A percentile compares a stretch with the other conserved stretches of the same genome.
Evolutionary conservation across 2,329 filamentous ascomycete species (phyloP).

Genomic region (Aspergillus glaucus): DNA sequence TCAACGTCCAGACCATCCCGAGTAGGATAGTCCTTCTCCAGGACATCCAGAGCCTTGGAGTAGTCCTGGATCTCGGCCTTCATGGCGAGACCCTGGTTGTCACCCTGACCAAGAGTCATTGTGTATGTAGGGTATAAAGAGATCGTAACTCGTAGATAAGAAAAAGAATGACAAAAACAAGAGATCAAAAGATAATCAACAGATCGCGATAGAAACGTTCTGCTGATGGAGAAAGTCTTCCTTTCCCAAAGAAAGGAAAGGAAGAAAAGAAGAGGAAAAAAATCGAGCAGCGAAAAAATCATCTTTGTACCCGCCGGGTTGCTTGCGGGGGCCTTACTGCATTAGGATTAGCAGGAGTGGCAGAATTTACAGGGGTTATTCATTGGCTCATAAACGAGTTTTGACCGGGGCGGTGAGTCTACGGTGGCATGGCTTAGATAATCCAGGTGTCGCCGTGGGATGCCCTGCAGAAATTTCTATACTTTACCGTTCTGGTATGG

Average conservation of each 20-base stretch:
- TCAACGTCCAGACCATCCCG: constrained; percentile 82
- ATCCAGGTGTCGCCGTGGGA: too few relatives aligned
- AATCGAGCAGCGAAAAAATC: constrained; percentile 22
- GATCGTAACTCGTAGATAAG: constrained; percentile 17
- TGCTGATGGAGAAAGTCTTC: constrained; percentile 56
- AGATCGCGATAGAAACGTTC: constrained; percentile 39
- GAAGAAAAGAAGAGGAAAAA: constrained; percentile 36
- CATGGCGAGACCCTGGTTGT: constrained; percentile 45
- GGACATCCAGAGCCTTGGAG: constrained; percentile 68
- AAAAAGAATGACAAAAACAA: constrained; percentile 8
- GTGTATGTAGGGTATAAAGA: constrained; percentile 37
- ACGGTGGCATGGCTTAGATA: constrained; percentile 6
- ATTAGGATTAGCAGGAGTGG: constrained; percentile 16
- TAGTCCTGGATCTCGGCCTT: constrained; percentile 61
- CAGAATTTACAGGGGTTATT: neutral
- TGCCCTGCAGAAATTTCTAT: too few relatives aligned
- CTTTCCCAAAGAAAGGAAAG: constrained; percentile 52
- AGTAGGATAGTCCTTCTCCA: constrained; percentile 69
- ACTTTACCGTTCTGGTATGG: too few relatives aligned
- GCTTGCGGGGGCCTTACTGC: constrained; percentile 9
- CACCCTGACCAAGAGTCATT: constrained; percentile 69
- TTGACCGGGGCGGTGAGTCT: constrained; percentile 16
- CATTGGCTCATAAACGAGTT: constrained; percentile 29
- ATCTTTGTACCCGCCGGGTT: constrained; percentile 22
- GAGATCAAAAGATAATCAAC: constrained; percentile 35